Conservation (phyloP, 140 eudicot species). For the Anethum foeniculum region DNA sequence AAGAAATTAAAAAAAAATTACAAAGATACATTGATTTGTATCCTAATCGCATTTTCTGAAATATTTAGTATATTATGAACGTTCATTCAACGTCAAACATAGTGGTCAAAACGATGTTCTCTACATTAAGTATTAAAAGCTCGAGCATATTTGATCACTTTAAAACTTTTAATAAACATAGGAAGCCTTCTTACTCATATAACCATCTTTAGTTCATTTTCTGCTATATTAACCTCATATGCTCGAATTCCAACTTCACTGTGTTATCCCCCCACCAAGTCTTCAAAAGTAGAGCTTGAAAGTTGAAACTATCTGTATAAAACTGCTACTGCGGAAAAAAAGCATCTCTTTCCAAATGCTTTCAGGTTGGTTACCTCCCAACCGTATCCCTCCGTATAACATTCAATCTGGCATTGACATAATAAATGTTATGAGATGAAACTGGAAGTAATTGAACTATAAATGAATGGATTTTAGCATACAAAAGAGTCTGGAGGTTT, state of each 20-base stretch:
- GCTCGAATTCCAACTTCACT: not conserved
- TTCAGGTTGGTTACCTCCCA: conserved; percentile 44
- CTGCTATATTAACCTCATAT: not conserved
- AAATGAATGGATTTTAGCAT: not conserved
- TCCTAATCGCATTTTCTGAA: not conserved
- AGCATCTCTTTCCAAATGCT: conserved; percentile 46
- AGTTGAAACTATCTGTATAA: not conserved
- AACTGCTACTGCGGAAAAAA: conserved; percentile 40
- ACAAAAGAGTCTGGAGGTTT: not conserved
- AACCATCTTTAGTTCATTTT: not conserved
- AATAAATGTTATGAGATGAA: not conserved
- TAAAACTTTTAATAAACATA: too few relatives aligned
- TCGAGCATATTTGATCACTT: too few relatives aligned
- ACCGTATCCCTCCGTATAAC: conserved; percentile 45
- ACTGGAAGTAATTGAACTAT: not conserved
- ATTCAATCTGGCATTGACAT: conserved; percentile 44
- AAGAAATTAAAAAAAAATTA: too few relatives aligned
- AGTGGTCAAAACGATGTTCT: too few relatives aligned
- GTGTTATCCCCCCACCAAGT: not conserved
- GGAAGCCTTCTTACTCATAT: not conserved
- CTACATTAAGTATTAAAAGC: too few relatives aligned
- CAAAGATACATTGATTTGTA: not conserved
- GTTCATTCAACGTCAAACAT: too few relatives aligned
- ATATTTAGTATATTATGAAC: too few relatives aligned
- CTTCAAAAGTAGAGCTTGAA: not conserved